Conservation (phyloP, 2,329 filamentous ascomycete species). For the Calonectria ilicicola region DNA sequence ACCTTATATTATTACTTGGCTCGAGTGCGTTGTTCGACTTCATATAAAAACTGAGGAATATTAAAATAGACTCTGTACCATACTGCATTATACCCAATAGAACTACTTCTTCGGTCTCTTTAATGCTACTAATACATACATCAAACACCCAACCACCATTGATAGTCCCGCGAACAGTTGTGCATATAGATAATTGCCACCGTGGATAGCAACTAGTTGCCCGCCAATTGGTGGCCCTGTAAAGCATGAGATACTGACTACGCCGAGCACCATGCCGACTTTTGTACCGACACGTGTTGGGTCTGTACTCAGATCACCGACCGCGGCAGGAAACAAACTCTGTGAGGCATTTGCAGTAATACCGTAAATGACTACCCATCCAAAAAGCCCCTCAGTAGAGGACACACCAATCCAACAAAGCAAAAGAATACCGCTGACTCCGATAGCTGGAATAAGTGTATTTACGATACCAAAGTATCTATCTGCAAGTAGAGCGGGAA, state of each 20-base stretch:
- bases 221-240: neutral
- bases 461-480: constrained; percentile 31
- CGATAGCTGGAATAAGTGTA: constrained; percentile 24
- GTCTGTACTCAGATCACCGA: neutral
- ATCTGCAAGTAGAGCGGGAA: constrained; percentile 33
- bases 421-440: neutral
- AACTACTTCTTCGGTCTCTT: neutral
- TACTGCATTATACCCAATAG: too few species aligned
- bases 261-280: neutral
- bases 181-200: neutral
- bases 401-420: neutral
- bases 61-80: too few species aligned
- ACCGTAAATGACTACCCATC: neutral
- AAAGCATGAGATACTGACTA: neutral
- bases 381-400: neutral
- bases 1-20: too few species aligned
- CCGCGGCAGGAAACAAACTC: neutral
- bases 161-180: neutral
- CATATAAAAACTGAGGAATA: too few species aligned
- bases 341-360: neutral
- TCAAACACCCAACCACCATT: neutral
- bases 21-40: too few species aligned
- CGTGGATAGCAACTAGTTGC: neutral
- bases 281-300: neutral
- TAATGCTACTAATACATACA: neutral